phyloP scores from a whole-genome alignment of 1,139 yeast genomes.

The Yamadazyma jaroonii region DNA sequence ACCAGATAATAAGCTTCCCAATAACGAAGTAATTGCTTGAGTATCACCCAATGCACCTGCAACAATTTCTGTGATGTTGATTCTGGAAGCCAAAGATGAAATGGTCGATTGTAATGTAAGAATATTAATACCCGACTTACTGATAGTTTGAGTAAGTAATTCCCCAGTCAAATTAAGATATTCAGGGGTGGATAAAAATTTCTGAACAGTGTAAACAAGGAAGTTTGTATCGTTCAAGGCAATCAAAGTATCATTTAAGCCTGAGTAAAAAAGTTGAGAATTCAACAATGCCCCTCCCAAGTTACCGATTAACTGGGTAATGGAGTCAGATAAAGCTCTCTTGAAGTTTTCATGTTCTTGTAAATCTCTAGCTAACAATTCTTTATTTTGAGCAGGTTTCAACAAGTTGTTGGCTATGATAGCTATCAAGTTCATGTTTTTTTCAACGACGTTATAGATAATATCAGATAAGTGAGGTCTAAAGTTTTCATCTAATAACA shows the following conservation, averaged over 20 bases:
- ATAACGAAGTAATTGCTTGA: constrained; percentile 17
- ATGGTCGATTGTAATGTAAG: constrained; percentile 3
- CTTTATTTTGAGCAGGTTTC: constrained; percentile 15
- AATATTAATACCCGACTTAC: constrained; percentile 15
- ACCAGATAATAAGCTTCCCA: constrained; percentile 26
- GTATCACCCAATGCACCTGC: constrained; percentile 26
- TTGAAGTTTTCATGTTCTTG: not conserved
- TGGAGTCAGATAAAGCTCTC: constrained; percentile 17
- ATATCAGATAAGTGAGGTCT: constrained; percentile 38
- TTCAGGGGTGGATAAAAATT: constrained; percentile 32
- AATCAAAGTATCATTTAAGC: constrained; percentile 26
- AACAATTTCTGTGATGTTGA: constrained; percentile 30
- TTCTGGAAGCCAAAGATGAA: constrained; percentile 2
- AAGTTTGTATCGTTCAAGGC: constrained; percentile 46
- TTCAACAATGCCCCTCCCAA: constrained; percentile 26
- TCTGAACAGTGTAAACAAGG: constrained; percentile 36
- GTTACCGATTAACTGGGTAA: constrained; percentile 29
- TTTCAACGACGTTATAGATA: constrained; percentile 28
- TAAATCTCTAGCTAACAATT: constrained; percentile 19
- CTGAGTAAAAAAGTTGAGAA: constrained; percentile 25
- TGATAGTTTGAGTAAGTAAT: constrained; percentile 24
- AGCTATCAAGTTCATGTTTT: constrained; percentile 27
- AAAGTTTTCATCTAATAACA: constrained; percentile 33
- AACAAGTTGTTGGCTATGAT: constrained; percentile 25
- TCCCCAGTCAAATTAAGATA: constrained; percentile 39